phyloP scores from a whole-genome alignment of 2,329 filamentous ascomycete genomes.

The Phaeophleospora eucalypticola region DNA sequence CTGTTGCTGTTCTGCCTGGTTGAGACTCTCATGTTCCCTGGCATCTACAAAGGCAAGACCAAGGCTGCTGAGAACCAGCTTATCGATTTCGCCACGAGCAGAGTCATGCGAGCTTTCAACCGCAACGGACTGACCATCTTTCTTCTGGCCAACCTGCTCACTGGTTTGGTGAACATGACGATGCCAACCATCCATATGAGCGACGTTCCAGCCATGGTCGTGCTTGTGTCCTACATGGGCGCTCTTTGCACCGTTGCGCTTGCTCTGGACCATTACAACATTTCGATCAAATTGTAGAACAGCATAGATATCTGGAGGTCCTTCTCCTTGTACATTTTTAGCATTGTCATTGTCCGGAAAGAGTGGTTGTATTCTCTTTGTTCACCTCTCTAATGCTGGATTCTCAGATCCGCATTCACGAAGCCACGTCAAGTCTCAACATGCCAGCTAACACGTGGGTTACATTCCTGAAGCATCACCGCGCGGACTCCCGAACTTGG shows the following conservation, averaged over 20 bases:
- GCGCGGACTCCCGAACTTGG: too few relatives aligned
- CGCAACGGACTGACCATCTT: constrained; percentile 84
- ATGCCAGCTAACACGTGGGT: too few relatives aligned
- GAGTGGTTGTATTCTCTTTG: too few relatives aligned
- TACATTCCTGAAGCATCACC: too few relatives aligned
- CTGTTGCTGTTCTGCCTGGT: constrained; percentile 72
- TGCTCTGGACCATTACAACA: constrained; percentile 58
- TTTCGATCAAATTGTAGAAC: constrained; percentile 66
- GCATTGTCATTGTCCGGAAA: too few relatives aligned
- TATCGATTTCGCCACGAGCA: constrained; percentile 69
- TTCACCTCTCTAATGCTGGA: too few relatives aligned
- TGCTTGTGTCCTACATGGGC: constrained; percentile 69
- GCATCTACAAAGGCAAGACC: constrained; percentile 56
- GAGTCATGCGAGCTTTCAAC: constrained; percentile 78
- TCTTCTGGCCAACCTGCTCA: constrained; percentile 81
- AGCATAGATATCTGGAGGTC: neutral
- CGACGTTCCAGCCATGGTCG: constrained; percentile 62
- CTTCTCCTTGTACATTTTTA: too few relatives aligned
- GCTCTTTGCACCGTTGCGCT: constrained; percentile 65
- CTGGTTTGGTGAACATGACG: constrained; percentile 82
- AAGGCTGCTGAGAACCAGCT: constrained; percentile 58
- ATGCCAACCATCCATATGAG: constrained; percentile 73
- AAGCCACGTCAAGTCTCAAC: too few relatives aligned
- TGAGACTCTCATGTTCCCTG: constrained; percentile 74
- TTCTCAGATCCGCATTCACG: too few relatives aligned